phyloP scores from a whole-genome alignment of 305 asterid genomes.

The Nicotiana rustica region DNA sequence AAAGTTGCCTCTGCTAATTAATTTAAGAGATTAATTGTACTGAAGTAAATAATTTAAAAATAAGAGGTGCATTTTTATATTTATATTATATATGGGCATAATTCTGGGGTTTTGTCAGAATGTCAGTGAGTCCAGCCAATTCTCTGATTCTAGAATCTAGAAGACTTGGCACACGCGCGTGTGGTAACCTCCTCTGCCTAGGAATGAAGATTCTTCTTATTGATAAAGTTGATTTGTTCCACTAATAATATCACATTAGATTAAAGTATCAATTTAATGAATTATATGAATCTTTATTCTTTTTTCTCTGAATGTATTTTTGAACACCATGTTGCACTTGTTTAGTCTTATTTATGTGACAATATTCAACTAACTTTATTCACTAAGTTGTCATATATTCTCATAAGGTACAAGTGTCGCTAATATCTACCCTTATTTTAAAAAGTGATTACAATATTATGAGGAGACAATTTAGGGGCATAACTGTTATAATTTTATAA shows the following conservation, averaged over 20 bases:
- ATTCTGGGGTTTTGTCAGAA: conserved; percentile 23
- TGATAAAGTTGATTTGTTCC: neutral
- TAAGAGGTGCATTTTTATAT: neutral
- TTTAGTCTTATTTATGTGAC: too few relatives aligned
- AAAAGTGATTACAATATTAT: too few relatives aligned
- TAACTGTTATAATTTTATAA: too few relatives aligned
- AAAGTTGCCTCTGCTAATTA: neutral
- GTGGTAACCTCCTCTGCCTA: neutral
- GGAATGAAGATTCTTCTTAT: neutral
- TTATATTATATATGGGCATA: neutral
- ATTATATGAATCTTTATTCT: too few relatives aligned
- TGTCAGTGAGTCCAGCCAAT: conserved; percentile 33
- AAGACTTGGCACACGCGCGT: neutral
- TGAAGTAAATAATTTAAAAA: neutral
- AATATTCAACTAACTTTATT: too few relatives aligned
- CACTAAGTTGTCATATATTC: too few relatives aligned
- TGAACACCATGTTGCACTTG: too few relatives aligned
- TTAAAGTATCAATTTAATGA: too few relatives aligned
- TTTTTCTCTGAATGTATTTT: too few relatives aligned
- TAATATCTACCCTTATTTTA: too few relatives aligned
- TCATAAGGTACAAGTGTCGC: too few relatives aligned
- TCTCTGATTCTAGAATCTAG: conserved; percentile 11
- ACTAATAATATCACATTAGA: neutral
- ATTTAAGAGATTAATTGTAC: conserved; percentile 31
- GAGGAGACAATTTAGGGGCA: too few relatives aligned